Conservation (phyloP, 1,284 basidiomycete genomes). For the Austropuccinia psidii region DNA sequence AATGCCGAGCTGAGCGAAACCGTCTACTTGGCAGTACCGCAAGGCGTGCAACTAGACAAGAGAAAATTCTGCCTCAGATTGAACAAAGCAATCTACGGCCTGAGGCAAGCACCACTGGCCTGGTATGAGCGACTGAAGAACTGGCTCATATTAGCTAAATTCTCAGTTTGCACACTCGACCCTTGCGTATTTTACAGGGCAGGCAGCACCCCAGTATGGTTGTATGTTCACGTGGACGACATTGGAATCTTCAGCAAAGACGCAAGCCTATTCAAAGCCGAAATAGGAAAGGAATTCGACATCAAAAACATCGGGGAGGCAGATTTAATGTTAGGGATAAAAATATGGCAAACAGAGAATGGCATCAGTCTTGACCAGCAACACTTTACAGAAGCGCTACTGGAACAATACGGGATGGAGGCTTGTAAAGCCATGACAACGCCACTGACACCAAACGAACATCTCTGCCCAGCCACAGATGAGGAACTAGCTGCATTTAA, state of each 20-base stretch:
- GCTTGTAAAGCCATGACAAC: not conserved
- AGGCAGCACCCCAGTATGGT: not conserved
- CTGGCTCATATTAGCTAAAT: not conserved
- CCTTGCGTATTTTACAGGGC: not conserved
- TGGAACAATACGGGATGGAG: not conserved
- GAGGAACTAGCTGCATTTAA: not conserved
- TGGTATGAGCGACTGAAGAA: not conserved
- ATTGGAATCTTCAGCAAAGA: too few species aligned
- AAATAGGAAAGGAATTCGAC: too few species aligned
- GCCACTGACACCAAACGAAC: not conserved
- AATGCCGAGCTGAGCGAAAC: not conserved
- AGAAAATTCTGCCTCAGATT: not conserved
- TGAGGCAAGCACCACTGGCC: not conserved
- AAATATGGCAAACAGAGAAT: too few species aligned
- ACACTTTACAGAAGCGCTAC: not conserved
- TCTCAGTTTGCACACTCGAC: not conserved
- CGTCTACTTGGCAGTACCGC: not conserved
- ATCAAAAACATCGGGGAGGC: too few species aligned
- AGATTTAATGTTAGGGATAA: not conserved
- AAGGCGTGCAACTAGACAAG: not conserved
- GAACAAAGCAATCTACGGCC: conserved; percentile 4
- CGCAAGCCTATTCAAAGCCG: too few species aligned
- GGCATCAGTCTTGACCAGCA: too few species aligned
- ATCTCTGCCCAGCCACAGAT: not conserved
- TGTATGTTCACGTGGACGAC: not conserved